Percentiles rank a stretch among this genome's conserved stretches.
Conservation (phyloP, 2,329 filamentous ascomycete genomes). For the Salinomyces thailandicus region DNA sequence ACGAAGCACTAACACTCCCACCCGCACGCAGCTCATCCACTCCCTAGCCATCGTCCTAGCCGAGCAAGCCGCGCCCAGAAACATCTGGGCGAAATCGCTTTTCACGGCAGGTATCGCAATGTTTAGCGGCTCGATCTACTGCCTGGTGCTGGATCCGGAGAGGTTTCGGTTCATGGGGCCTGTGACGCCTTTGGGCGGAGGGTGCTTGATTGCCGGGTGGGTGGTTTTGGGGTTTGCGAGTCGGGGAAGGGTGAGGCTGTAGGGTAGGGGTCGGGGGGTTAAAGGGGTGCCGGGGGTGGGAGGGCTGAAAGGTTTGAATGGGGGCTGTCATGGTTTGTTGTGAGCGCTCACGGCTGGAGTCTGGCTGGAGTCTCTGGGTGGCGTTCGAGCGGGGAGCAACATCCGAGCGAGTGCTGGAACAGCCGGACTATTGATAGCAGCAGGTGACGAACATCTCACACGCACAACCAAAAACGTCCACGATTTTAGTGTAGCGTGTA, state of each 20-base stretch:
- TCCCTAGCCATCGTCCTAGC: slow-evolving; percentile 50
- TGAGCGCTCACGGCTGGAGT: neutral
- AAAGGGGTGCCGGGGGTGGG: neutral
- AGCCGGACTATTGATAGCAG: too few species aligned
- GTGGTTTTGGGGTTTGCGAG: slow-evolving; percentile 36
- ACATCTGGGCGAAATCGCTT: slow-evolving; percentile 44
- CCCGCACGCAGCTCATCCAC: slow-evolving; percentile 52
- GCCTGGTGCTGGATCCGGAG: slow-evolving; percentile 51
- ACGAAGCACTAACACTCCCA: too few species aligned
- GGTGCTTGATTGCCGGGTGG: slow-evolving; percentile 57
- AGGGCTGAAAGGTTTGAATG: neutral
- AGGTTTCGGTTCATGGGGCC: slow-evolving; percentile 49
- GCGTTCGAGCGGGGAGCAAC: too few species aligned
- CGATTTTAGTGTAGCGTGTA: too few species aligned
- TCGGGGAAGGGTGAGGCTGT: slow-evolving; percentile 18
- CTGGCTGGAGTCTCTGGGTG: too few species aligned
- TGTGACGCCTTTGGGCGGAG: slow-evolving; percentile 53
- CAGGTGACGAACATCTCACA: too few species aligned
- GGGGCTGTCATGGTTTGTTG: neutral
- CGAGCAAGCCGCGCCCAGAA: slow-evolving; percentile 39
- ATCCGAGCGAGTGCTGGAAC: too few species aligned
- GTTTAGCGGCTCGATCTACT: slow-evolving; percentile 57
- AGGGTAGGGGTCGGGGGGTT: too few species aligned
- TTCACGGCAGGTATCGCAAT: slow-evolving; percentile 52
- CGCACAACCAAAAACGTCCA: too few species aligned